Base-by-base conservation (phyloP, 2,329 filamentous ascomycete genomes). In the Phialophora macrospora region DNA sequence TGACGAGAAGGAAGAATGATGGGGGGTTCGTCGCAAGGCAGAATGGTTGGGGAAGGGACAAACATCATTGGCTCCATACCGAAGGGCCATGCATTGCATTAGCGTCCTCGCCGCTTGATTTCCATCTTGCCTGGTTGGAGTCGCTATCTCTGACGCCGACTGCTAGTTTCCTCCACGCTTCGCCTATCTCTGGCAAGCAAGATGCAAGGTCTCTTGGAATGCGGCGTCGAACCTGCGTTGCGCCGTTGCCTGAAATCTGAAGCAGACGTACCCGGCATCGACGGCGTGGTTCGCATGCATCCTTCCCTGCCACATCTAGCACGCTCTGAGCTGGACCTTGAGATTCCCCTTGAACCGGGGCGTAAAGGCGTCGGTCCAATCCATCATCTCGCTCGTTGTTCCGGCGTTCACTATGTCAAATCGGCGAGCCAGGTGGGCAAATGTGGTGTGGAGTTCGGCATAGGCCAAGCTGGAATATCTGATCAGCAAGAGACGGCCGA, bases 371-470 rank as follows among this genome's bases (percentile, higher is more conserved):
- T 64, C 62, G 4, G n/a, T 60, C 62, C 65, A 64, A 6, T 64
- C 62, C 30, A 76, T 73, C 63, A 75, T 74, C 0, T 68, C 60
- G 12, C 64, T 68, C 26, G 72, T 71, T 6, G 73, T 77, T 46
- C 74, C 70, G 24, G 67, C 72, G 14, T 76, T 60, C 1, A 65
- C 56, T 44, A 77, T 54, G n/a, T 77, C 72, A 66, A 75, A 77
- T 12, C 46, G 26, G 20, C 70, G 72, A 22, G 75, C 69, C 52
- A 77, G 68, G 4, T 71, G 69, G 17, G 71, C 71, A 2, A 74
- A 55, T 30, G 71, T 68, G 11, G 74, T 67, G 22, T 73, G 73
- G 14, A 77, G 70, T 66, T 77, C 75, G 1, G 75, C 75, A 44
- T 72, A 70, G 1, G 75, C 74, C 12, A 78, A 72, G 56, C 60